phyloP scores from a whole-genome alignment of 768 basidiomycete species.

The Calocera viscosa region DNA sequence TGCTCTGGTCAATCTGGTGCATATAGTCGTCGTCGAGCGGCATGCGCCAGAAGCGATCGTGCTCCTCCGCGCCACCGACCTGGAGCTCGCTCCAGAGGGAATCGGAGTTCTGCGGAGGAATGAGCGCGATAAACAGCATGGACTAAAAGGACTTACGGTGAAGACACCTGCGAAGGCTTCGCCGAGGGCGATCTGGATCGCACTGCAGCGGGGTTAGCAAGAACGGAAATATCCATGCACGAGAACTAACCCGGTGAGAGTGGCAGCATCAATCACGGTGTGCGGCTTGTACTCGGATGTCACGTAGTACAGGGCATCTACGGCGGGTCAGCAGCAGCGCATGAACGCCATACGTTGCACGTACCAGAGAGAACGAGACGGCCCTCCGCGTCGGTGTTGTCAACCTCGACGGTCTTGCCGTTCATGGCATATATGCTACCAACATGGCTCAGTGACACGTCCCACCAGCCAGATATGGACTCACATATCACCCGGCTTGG shows the following conservation, averaged over 20 bases:
- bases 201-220: conserved; percentile 31
- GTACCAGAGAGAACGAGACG: conserved; percentile 60
- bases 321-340: neutral
- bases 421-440: conserved; percentile 66
- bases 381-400: conserved; percentile 80
- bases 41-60: conserved; percentile 84
- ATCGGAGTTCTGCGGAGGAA: conserved; percentile 46
- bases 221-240: neutral
- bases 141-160: conserved; percentile 35
- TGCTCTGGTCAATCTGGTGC: conserved; percentile 48
- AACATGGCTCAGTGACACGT: neutral
- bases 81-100: conserved; percentile 58
- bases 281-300: conserved; percentile 65
- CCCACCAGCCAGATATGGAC: conserved; percentile 18
- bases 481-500: conserved; percentile 75
- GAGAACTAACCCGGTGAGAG: conserved; percentile 53
- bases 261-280: conserved; percentile 77
- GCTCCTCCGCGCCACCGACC: conserved; percentile 56
- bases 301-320: conserved; percentile 76
- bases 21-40: conserved; percentile 73
- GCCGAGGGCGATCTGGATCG: conserved; percentile 60
- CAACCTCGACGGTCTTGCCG: conserved; percentile 66
- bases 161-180: conserved; percentile 69
- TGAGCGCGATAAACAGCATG: conserved; percentile 6
- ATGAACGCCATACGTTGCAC: conserved; percentile 14